Evolutionary conservation across 2,329 filamentous ascomycete genomes (phyloP).

Genomic region (Arthrobotrys conoides): DNA sequence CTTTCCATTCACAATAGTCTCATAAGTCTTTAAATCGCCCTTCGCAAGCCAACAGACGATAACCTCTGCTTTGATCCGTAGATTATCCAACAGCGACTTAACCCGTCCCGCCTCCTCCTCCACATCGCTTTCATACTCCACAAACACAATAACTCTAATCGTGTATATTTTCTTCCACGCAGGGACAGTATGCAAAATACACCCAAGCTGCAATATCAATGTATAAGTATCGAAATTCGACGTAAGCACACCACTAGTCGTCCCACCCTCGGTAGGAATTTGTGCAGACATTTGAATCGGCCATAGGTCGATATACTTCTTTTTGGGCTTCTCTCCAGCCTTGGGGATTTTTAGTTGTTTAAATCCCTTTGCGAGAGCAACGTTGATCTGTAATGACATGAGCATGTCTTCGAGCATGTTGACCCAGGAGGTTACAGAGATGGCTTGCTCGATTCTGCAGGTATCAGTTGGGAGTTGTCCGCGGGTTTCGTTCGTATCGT

Average conservation of each 20-base stretch:
- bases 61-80: slow-evolving; percentile 84
- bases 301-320: slow-evolving; percentile 89
- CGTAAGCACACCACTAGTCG: slow-evolving; percentile 74
- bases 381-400: slow-evolving; percentile 83
- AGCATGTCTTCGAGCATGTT: slow-evolving; percentile 87
- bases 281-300: slow-evolving; percentile 92
- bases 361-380: slow-evolving; percentile 86
- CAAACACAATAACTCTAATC: slow-evolving; percentile 85
- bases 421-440: slow-evolving; percentile 81
- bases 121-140: slow-evolving; percentile 88
- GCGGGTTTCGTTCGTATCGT: slow-evolving; percentile 64
- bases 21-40: slow-evolving; percentile 79
- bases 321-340: slow-evolving; percentile 71
- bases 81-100: slow-evolving; percentile 80
- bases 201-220: slow-evolving; percentile 71
- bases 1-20: slow-evolving; percentile 82
- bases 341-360: slow-evolving; percentile 80
- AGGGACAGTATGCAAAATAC: slow-evolving; percentile 84
- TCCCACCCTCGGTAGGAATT: slow-evolving; percentile 69
- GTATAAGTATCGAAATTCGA: slow-evolving; percentile 92
- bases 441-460: slow-evolving; percentile 77
- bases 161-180: slow-evolving; percentile 82
- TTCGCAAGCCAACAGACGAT: slow-evolving; percentile 85
- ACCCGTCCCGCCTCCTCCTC: slow-evolving; percentile 82
- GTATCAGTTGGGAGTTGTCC: slow-evolving; percentile 78